Base-by-base conservation (phyloP, 441 rosid genomes). In the Omphalea diandra region DNA sequence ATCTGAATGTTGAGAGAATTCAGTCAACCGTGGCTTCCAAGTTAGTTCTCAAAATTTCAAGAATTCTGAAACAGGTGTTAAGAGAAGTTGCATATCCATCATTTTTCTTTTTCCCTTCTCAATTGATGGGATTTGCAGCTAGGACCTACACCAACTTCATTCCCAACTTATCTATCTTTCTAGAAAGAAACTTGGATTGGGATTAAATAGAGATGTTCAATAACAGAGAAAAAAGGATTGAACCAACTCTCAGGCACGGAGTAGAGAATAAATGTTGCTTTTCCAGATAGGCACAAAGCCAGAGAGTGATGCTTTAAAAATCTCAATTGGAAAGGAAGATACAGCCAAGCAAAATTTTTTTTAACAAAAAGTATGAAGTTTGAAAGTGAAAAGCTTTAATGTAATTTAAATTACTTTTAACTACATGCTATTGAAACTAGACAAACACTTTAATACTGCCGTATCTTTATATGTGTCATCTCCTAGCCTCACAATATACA, bases 271-370 rank as follows among this genome's bases (percentile, higher is more conserved):
- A 38, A 36, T 38, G 47, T 20, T 12, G 65, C 29, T 61, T n/a
- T n/a, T 36, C 24, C 24, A 61, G 24, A 20, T 36, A 20, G 40
- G 20, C 20, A 62, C 11, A 17, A 41, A 22, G 33, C 15, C 6
- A 62, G 11, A 32, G 24, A 5, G 27, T 40, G 10, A 62, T 33
- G 46, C 33, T 47, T 62, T 29, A 2, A 43, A 41, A 62, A 62
- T 41, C 50, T 40, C 29, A 62, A 62, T 41, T 29, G 12, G 33
- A 40, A 62, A 62, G 50, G 50, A 62, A 62, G n/a, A 62, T 40
- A 29, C 33, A 40, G 35, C n/a, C 43, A 53, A 41, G 11, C 12
- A 50, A 50, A 50, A 20, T 7, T 50, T 22, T n/a, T n/a, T n/a
- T n/a, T n/a, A n/a, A n/a, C n/a, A n/a, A n/a, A n/a, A n/a, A n/a